phyloP scores from a whole-genome alignment of 179 eudicot species.

The Beta macrorhiza region DNA sequence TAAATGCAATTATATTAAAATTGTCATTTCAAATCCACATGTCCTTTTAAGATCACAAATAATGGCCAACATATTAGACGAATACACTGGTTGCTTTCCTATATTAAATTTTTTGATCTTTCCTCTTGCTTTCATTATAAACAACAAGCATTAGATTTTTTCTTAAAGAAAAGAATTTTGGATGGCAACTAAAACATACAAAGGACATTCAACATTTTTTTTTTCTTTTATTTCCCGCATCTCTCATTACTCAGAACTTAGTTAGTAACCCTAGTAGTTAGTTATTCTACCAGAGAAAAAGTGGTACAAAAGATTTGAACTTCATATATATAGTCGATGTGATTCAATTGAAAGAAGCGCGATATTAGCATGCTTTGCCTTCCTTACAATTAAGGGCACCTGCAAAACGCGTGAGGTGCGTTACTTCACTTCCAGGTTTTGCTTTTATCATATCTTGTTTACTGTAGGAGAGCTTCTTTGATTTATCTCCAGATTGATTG shows the following conservation, averaged over 20 bases:
- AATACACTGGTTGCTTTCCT: neutral
- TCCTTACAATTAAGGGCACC: slow-evolving; percentile 35
- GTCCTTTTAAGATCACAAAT: neutral
- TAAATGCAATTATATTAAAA: too few species aligned
- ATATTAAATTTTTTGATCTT: neutral
- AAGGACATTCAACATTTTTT: neutral
- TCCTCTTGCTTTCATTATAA: neutral
- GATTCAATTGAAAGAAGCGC: neutral
- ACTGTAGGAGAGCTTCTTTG: neutral
- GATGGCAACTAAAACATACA: neutral
- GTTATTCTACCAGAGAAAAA: neutral
- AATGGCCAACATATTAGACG: neutral
- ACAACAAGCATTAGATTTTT: neutral
- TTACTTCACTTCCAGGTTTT: slow-evolving; percentile 38
- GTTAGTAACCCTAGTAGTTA: neutral
- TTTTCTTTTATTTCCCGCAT: neutral
- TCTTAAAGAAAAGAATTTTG: neutral
- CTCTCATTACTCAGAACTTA: neutral
- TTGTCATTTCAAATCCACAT: neutral
- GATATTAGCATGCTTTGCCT: slow-evolving; percentile 23
- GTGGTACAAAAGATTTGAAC: neutral
- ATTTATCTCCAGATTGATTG: slow-evolving; percentile 35
- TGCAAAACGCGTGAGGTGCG: slow-evolving; percentile 33
- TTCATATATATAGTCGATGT: neutral
- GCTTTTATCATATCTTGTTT: slow-evolving; percentile 29